Evolutionary conservation across 1,139 yeast genomes (phyloP), one percentile per base, ranked within the genome.

Genomic region (Debaryomycetaceae sp.): DNA sequence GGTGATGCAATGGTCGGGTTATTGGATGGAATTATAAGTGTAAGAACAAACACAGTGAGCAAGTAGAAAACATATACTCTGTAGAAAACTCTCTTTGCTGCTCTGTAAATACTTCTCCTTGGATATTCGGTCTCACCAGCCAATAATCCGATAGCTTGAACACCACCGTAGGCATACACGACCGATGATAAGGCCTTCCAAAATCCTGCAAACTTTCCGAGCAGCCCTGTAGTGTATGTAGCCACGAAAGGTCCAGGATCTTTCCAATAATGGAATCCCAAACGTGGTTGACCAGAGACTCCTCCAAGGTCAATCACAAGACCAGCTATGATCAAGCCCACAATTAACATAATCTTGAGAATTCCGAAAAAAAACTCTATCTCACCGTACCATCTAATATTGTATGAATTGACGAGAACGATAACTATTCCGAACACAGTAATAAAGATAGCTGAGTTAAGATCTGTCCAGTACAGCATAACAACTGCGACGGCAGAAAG

Each of bases 91-190:
- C 78, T 64, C 40, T 65, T 70, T 33, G 75, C 68, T 9, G 81
- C 80, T 28, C 65, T 65, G 41, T 69, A 70, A 18, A 75, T 64
- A 32, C 73, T 65, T 42, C 69, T 63, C 58, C 81, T 64, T 37
- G 79, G 79, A 47, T 70, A 61, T 46, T 63, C 49, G 17, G 75
- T 70, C 55, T 77, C 82, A 15, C 79, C 75, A 17, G 74, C 73
- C 13, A 75, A 61, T 33, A 72, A 45, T 22, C 73, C 66, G 33
- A 75, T 67, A 40, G 67, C 52, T 52, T 73, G 69, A 36, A 59
- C 52, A 7, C 67, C 67, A 7, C 65, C 65, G 42, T 52, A 61
- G 14, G 65, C 56, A 41, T 61, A 59, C 13, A 61, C 64, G 13
- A 60, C 56, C 3, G 51, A 43, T 7, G 45, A 43, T 7, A 63